Base-by-base conservation (phyloP, 2,329 filamentous ascomycete genomes). In the Balansia obtecta region DNA sequence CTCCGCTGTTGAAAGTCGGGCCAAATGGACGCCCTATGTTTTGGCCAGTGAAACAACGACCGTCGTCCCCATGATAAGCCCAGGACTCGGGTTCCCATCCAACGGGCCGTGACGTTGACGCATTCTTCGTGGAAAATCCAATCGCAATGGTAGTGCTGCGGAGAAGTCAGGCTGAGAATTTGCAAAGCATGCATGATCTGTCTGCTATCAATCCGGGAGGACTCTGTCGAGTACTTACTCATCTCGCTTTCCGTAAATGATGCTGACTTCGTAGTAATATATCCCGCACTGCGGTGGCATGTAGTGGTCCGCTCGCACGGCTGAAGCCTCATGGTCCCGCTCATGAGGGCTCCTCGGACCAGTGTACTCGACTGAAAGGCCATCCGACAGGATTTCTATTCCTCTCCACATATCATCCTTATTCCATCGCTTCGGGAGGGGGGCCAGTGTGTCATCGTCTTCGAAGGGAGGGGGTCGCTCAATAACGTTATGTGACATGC, bases 271-370 rank as follows among this genome's bases (percentile, higher is more conserved):
- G 62, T 82, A 98, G 65, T 98, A 98, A 66, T 95, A 98, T 53
- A 98, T 84, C 2, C 93, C 93, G 57, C 87, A 93, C 61, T 95
- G 85, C 37, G 82, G 76, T 4, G 93, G 89, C 81, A 97, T 96
- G 46, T 83, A 79, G 63, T 89, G 75, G 65, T 98, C 86, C 30
- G 90, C 80, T 50, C 93, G 82, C 52, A 95, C 82, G 12, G 87
- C 80, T 37, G 82, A 88, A 16, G 88, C 87, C 64, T 97, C 93
- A 61, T 86, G 73, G 8, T 83, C 79, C 47, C 74, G 71, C 46
- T 80, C 75, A 51, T 65, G 64, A 18, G 70, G 61, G 22, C 65
- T 68, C 58, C 74, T 76, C 1, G 67, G 59, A 0, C 73, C 71
- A 1, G 67, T 67, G 58, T 77, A 79, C 58, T 78, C 80, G 50